Conservation (phyloP, 2,329 filamentous ascomycete genomes). For the Ustulina deusta region DNA sequence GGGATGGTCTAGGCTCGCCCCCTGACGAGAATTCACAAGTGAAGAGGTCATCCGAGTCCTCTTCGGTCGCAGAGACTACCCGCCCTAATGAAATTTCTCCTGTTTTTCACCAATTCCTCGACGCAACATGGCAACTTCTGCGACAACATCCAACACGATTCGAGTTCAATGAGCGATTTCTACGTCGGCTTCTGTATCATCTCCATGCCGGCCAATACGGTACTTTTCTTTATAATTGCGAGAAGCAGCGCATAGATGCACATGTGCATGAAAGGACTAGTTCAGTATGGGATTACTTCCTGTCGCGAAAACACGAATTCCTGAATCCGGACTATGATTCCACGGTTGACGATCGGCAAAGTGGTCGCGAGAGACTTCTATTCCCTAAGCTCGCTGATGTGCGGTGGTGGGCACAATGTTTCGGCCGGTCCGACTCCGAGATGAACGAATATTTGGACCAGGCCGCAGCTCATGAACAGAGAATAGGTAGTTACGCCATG, state of each 20-base stretch:
- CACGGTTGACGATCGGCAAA: constrained; percentile 79
- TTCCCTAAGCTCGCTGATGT: constrained; percentile 82
- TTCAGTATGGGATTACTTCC: constrained; percentile 96
- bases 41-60: constrained; percentile 52
- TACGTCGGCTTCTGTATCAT: constrained; percentile 90
- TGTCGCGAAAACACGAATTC: constrained; percentile 84
- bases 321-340: constrained; percentile 82
- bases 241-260: constrained; percentile 84
- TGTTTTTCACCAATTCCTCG: constrained; percentile 97
- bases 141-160: constrained; percentile 89
- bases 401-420: constrained; percentile 94
- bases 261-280: constrained; percentile 77
- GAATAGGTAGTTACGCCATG: constrained; percentile 49
- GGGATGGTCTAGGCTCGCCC: constrained; percentile 45
- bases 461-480: constrained; percentile 63
- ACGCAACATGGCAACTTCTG: constrained; percentile 90
- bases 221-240: constrained; percentile 94
- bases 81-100: constrained; percentile 92
- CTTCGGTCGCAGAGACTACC: constrained; percentile 74
- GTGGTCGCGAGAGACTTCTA: constrained; percentile 84
- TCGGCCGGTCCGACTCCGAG: constrained; percentile 87
- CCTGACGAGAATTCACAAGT: constrained; percentile 48
- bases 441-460: constrained; percentile 82
- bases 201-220: constrained; percentile 97
- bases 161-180: constrained; percentile 95